A percentile compares a stretch with the other conserved stretches of the same genome.
Evolutionary conservation across 495 filamentous ascomycete genomes (phyloP).

Genomic region (Penicillium lagena): DNA sequence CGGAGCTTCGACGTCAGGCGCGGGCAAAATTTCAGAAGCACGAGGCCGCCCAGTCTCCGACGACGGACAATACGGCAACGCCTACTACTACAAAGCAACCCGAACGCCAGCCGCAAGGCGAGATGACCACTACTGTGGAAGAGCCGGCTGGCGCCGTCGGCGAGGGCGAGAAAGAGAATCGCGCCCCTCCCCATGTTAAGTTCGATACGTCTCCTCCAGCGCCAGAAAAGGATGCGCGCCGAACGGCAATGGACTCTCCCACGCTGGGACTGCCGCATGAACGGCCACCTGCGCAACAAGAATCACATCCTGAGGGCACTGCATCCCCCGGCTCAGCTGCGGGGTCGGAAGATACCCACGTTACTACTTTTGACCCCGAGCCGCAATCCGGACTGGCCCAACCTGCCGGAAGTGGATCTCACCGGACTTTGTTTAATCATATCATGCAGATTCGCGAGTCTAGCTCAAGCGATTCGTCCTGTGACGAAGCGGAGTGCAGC

Average conservation of each 20-base stretch:
- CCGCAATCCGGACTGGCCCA: slow-evolving; percentile 53
- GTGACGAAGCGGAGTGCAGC: slow-evolving; percentile 44
- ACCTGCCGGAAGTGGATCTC: slow-evolving; percentile 25
- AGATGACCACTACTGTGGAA: slow-evolving; percentile 25
- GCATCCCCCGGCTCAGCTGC: slow-evolving; percentile 35
- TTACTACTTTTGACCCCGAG: slow-evolving; percentile 66
- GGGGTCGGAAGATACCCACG: slow-evolving; percentile 47
- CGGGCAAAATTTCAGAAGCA: slow-evolving; percentile 25
- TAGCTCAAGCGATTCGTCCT: slow-evolving; percentile 39
- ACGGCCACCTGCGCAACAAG: slow-evolving; percentile 16
- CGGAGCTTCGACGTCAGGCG: slow-evolving; percentile 35
- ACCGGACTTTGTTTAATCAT: slow-evolving; percentile 43
- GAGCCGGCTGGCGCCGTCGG: slow-evolving; percentile 5
- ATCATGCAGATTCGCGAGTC: slow-evolving; percentile 47
- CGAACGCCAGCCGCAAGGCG: slow-evolving; percentile 7
- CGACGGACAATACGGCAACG: slow-evolving; percentile 8
- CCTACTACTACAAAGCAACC: slow-evolving; percentile 21
- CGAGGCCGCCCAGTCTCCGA: slow-evolving; percentile 14
- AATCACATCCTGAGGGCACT: slow-evolving; percentile 38
- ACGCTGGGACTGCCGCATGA: slow-evolving; percentile 57
- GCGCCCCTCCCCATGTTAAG: slow-evolving; percentile 19
- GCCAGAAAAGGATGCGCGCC: slow-evolving; percentile 4
- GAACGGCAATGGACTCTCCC: slow-evolving; percentile 53
- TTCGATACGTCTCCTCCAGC: slow-evolving; percentile 18
- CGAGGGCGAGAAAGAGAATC: slow-evolving; percentile 1